Percentiles rank a stretch among this genome's conserved stretches.
phyloP scores from a whole-genome alignment of 768 basidiomycete species.

The Leccinum incarnatum region DNA sequence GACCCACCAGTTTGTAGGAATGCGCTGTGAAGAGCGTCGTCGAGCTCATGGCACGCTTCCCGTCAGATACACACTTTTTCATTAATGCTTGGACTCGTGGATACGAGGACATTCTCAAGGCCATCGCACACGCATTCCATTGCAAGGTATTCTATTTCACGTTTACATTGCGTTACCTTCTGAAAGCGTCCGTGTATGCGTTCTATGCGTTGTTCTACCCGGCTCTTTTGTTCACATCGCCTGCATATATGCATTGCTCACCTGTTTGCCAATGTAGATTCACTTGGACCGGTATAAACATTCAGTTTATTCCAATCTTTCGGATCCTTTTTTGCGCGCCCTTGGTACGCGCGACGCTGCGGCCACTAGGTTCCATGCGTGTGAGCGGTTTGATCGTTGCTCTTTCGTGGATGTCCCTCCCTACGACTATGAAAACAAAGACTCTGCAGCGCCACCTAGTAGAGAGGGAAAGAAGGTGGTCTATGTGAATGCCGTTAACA shows the following conservation, averaged over 20 bases:
- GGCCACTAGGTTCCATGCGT: conserved; percentile 87
- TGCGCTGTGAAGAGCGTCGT: conserved; percentile 65
- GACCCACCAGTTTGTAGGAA: conserved; percentile 40
- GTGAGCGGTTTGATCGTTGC: conserved; percentile 81
- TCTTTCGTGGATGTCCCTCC: conserved; percentile 48
- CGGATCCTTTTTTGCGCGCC: conserved; percentile 58
- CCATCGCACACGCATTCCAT: conserved; percentile 63
- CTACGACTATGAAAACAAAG: conserved; percentile 14
- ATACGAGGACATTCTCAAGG: conserved; percentile 88
- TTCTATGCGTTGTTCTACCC: background rate
- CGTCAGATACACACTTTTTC: conserved; percentile 71
- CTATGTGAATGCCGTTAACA: conserved; percentile 80
- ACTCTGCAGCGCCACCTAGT: conserved; percentile 32
- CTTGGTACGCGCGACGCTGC: conserved; percentile 60
- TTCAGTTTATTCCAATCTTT: conserved; percentile 53
- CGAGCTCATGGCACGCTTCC: conserved; percentile 66
- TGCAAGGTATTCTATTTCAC: conserved; percentile 42
- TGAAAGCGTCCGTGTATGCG: background rate
- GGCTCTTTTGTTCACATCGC: conserved; percentile 10
- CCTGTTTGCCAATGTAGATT: conserved; percentile 45
- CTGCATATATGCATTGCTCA: conserved; percentile 13
- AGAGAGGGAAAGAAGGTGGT: conserved; percentile 59
- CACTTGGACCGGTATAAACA: conserved; percentile 91
- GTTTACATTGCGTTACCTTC: background rate
- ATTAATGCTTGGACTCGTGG: conserved; percentile 97